Conservation (phyloP, 2,329 filamentous ascomycete species). For the Aspergillus tanneri region DNA sequence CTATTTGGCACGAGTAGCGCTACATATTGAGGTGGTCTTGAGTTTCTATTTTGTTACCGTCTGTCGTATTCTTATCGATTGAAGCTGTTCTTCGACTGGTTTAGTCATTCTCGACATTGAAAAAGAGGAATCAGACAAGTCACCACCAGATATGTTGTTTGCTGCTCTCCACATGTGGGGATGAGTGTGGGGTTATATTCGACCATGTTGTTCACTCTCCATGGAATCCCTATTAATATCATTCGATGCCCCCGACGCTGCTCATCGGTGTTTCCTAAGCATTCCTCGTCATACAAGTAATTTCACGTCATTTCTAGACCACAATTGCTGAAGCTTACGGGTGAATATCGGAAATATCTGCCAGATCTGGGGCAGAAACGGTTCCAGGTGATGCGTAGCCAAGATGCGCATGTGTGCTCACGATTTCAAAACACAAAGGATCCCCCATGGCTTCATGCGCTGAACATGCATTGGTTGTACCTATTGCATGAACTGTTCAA, state of each 20-base stretch:
- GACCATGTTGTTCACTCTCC: too few relatives aligned
- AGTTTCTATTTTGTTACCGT: not conserved
- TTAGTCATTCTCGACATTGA: not conserved
- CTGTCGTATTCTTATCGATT: not conserved
- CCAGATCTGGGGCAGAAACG: constrained; percentile 62
- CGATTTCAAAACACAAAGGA: constrained; percentile 58
- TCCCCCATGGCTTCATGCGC: constrained; percentile 66
- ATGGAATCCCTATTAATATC: too few relatives aligned
- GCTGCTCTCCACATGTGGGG: constrained; percentile 13
- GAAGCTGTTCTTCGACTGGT: not conserved
- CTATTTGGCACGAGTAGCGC: too few relatives aligned
- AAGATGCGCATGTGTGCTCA: constrained; percentile 63
- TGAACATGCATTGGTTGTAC: constrained; percentile 60
- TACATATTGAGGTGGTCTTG: not conserved
- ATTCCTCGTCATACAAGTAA: too few relatives aligned
- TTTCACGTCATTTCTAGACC: constrained; percentile 8
- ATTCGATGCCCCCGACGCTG: too few relatives aligned
- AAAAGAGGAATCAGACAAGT: not conserved
- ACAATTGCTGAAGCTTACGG: constrained; percentile 25
- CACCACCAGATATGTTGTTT: not conserved
- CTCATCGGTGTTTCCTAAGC: too few relatives aligned
- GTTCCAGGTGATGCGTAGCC: constrained; percentile 62
- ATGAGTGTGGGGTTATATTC: too few relatives aligned
- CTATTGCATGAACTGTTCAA: constrained; percentile 65
- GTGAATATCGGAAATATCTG: constrained; percentile 58